A percentile compares a stretch with the other conserved stretches of the same genome.
Evolutionary conservation across 768 basidiomycete species (phyloP).

Genomic region (Kwoniella dejecticola): DNA sequence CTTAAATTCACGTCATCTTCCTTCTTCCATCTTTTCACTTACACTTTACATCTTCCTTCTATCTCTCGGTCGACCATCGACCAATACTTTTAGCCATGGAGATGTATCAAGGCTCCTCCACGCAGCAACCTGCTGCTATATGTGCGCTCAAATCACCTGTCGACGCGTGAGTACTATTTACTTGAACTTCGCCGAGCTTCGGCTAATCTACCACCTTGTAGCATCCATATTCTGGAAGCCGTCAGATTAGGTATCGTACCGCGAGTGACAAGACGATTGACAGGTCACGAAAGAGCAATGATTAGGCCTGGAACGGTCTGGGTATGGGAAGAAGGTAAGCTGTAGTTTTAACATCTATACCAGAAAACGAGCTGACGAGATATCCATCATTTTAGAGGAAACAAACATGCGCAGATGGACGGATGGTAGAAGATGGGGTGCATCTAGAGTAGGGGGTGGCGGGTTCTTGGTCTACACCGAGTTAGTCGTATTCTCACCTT

Average conservation of each 20-base stretch:
- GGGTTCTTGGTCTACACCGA: slow-evolving; percentile 51
- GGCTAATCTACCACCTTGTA: slow-evolving; percentile 8
- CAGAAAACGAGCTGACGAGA: slow-evolving; percentile 2
- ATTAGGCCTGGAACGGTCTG: slow-evolving; percentile 51
- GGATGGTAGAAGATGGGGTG: slow-evolving; percentile 50
- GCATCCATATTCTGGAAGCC: slow-evolving; percentile 51
- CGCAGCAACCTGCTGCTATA: slow-evolving; percentile 52
- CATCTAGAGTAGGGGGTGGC: slow-evolving; percentile 47
- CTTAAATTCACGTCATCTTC: no score
- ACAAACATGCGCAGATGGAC: slow-evolving; percentile 53
- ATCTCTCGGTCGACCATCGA: slow-evolving; percentile 3
- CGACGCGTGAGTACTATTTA: slow-evolving; percentile 47
- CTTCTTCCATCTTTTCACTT: no score
- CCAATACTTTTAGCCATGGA: slow-evolving; percentile 13
- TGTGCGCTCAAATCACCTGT: slow-evolving; percentile 46
- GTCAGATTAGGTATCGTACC: slow-evolving; percentile 48
- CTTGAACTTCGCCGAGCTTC: neutral
- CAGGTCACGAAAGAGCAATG: slow-evolving; percentile 46
- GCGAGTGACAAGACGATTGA: slow-evolving; percentile 50
- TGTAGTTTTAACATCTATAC: neutral
- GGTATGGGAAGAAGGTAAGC: slow-evolving; percentile 54
- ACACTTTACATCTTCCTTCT: neutral
- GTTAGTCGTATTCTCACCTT: slow-evolving; percentile 23
- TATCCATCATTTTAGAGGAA: slow-evolving; percentile 34
- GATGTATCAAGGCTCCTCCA: slow-evolving; percentile 32